Base-by-base conservation (phyloP, 352 stramenopile genomes). In the Phytophthora litchii region DNA sequence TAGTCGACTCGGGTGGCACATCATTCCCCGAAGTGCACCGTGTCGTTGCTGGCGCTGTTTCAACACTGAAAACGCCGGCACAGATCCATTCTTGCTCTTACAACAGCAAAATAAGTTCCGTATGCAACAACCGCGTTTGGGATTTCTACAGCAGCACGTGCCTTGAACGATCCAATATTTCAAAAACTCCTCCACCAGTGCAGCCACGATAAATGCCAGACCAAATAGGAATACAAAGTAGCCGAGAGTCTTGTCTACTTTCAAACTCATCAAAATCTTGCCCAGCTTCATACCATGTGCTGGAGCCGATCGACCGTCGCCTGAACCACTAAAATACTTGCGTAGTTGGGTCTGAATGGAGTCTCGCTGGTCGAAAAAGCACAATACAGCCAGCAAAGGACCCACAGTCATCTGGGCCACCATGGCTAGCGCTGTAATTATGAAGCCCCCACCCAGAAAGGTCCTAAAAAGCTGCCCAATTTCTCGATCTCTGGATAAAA, bases 81-180 rank as follows among this genome's bases (percentile, higher is more conserved):
- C 25, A 4, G 51, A 69, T 13, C 54, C 57, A 36, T 29, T 72
- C 6, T 65, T 70, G 10, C 50, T 17, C 20, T 59, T 57, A 34
- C 62, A 67, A 34, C 62, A 67, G 37, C 51, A 51, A 53, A 44
- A 58, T 23, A 58, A 44, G 19, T 19, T 56, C 17, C 54, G 42
- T 19, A 52, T 21, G 10, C 53, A 59, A 16, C 49, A 42, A 9
- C 36, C 31, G 32, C 41, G 21, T 47, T 48, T 46, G 14, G 52
- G 60, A 3, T 32, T 53, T 31, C 59, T 66, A 46, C 69, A 78
- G 52, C 72, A 77, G 42, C 77, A 89, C 7, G 49, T 57, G 23
- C 77, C 67, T 14, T 89, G 78, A 2, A 91, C 78, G 41, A 91
- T 25, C 81, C 84, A 92, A 36, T 80, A 73, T 46, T 91, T 91